A percentile compares a stretch with the other conserved stretches of the same genome.
Conservation (phyloP, 2,329 filamentous ascomycete species). For the Penicillium sp. region DNA sequence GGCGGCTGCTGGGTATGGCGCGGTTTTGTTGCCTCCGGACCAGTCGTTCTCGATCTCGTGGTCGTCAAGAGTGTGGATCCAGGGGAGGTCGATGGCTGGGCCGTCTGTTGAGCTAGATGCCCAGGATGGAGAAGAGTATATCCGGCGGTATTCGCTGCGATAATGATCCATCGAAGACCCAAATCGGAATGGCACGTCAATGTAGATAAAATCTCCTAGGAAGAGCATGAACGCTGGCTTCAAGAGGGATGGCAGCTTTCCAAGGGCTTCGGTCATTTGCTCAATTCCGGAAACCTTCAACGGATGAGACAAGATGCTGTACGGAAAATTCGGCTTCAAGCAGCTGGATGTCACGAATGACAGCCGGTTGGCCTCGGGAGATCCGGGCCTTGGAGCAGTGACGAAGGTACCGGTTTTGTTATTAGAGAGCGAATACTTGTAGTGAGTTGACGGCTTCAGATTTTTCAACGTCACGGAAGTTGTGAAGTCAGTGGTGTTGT, state of each 20-base stretch:
- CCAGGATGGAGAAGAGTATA: slow-evolving; percentile 97
- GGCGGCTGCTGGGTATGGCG: slow-evolving; percentile 73
- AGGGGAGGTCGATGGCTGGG: slow-evolving; percentile 67
- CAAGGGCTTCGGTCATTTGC: slow-evolving; percentile 70
- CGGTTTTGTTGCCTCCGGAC: slow-evolving; percentile 71
- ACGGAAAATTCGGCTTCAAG: slow-evolving; percentile 87
- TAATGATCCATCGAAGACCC: slow-evolving; percentile 73
- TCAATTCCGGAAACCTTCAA: slow-evolving; percentile 78
- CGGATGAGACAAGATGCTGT: slow-evolving; percentile 78
- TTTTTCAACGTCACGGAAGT: slow-evolving; percentile 65
- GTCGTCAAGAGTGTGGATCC: slow-evolving; percentile 96
- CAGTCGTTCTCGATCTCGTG: slow-evolving; percentile 97
- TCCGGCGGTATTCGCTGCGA: slow-evolving; percentile 84
- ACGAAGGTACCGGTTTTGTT: slow-evolving; percentile 81
- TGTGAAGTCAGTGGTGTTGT: slow-evolving; percentile 80
- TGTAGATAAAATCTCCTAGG: slow-evolving; percentile 50
- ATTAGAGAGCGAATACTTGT: slow-evolving; percentile 83
- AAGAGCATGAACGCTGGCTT: slow-evolving; percentile 60
- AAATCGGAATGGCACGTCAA: slow-evolving; percentile 78
- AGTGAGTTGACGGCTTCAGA: slow-evolving; percentile 68
- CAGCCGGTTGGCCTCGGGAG: slow-evolving; percentile 65
- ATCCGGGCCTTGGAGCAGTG: slow-evolving; percentile 69
- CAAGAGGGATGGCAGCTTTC: slow-evolving; percentile 59
- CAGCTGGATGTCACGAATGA: slow-evolving; percentile 93
- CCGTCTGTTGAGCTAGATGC: slow-evolving; percentile 58